phyloP scores from a whole-genome alignment of 306 rosid species.

The Vachellia collinsii region DNA sequence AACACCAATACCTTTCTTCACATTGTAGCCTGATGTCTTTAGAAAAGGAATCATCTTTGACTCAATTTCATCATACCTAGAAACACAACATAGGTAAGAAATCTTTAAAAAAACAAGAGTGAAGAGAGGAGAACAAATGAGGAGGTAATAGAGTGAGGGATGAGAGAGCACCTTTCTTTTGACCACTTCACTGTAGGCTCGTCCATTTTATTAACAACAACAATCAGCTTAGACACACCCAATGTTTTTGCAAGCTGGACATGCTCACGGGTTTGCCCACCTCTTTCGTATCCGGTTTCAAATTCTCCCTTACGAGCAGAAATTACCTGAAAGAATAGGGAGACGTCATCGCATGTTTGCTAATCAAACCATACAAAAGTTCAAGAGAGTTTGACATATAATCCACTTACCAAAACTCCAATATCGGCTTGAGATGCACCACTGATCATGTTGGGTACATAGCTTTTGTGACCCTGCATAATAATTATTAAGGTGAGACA shows the following conservation, averaged over 20 bases:
- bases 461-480: constrained; percentile 96
- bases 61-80: constrained; percentile 94
- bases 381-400: constrained; percentile 21
- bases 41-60: constrained; percentile 89
- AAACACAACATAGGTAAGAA: constrained; percentile 30
- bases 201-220: constrained; percentile 97
- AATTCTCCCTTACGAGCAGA: constrained; percentile 99
- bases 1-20: constrained; percentile 75
- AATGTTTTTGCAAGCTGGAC: constrained; percentile 96
- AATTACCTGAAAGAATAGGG: constrained; percentile 61
- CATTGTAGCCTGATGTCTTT: constrained; percentile 86
- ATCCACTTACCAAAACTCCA: constrained; percentile 88
- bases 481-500: constrained; percentile 7
- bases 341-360: constrained; percentile 14
- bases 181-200: constrained; percentile 96
- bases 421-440: constrained; percentile 99
- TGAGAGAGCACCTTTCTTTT: constrained; percentile 76
- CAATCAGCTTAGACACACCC: constrained; percentile 89
- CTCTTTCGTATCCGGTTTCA: constrained; percentile 98
- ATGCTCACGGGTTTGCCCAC: constrained; percentile 99
- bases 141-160: neutral
- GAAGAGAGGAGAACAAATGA: neutral
- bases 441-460: constrained; percentile 99
- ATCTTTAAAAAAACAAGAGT: neutral
- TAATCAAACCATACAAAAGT: constrained; percentile 6